A percentile compares a stretch with the other conserved stretches of the same genome.
phyloP scores from a whole-genome alignment of 345 rosid species.

The Populus davidiana region DNA sequence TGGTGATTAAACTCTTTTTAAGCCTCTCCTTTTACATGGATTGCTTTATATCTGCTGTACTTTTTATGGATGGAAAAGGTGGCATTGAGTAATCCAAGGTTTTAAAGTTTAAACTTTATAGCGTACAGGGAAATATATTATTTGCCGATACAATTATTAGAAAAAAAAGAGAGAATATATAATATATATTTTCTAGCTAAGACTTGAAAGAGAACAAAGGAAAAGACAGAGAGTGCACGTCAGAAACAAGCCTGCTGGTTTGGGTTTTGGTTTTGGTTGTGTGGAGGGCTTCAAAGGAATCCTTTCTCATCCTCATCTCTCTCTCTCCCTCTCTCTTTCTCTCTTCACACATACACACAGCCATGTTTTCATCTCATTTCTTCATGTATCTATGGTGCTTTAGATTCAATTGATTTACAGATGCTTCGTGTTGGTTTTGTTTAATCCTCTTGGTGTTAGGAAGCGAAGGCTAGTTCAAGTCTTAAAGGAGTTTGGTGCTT shows the following conservation, averaged over 20 bases:
- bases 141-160: background rate
- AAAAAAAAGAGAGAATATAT: background rate
- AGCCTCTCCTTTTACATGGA: constrained; percentile 8
- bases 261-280: constrained; percentile 33
- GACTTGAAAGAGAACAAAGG: constrained; percentile 33
- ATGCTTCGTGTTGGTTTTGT: constrained; percentile 3
- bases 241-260: constrained; percentile 29
- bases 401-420: background rate
- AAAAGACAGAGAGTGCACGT: constrained; percentile 57
- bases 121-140: background rate
- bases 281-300: constrained; percentile 31
- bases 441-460: constrained; percentile 26
- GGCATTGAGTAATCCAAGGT: constrained; percentile 15
- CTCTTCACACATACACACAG: background rate
- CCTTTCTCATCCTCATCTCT: constrained; percentile 32
- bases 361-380: background rate
- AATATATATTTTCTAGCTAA: background rate
- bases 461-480: background rate
- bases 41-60: constrained; percentile 25
- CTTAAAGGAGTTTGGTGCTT: background rate
- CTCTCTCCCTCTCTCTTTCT: constrained; percentile 14
- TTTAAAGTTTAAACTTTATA: constrained; percentile 2
- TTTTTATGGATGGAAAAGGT: constrained; percentile 29
- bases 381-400: background rate
- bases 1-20: constrained; percentile 3